Conservation (phyloP, 345 rosid genomes). For the Pseudoturritis turrita region DNA sequence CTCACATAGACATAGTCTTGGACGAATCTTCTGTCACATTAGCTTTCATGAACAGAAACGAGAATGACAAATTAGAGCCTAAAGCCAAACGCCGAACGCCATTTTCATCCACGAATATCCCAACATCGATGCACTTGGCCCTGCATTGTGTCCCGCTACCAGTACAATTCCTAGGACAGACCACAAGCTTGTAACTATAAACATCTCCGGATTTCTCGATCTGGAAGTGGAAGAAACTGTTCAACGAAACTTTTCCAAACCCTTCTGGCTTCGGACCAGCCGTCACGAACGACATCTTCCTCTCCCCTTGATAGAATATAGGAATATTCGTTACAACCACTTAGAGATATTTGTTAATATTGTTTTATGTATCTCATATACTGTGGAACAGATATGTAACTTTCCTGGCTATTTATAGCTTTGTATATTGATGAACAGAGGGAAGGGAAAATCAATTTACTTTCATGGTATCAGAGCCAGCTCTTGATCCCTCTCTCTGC, state of each 20-base stretch:
- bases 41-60: constrained; percentile 54
- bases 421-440: no score
- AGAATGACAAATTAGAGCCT: constrained; percentile 42
- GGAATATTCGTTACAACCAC: no score
- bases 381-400: no score
- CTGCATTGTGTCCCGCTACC: background rate
- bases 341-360: no score
- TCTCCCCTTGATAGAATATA: no score
- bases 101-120: constrained; percentile 39
- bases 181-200: constrained; percentile 53
- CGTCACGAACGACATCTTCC: constrained; percentile 14
- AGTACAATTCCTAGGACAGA: constrained; percentile 54
- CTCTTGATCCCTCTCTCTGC: no score
- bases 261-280: constrained; percentile 45
- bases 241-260: constrained; percentile 28
- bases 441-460: no score
- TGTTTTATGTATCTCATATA: no score
- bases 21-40: background rate
- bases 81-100: constrained; percentile 47
- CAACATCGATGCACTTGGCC: constrained; percentile 26
- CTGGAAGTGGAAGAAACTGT: constrained; percentile 62
- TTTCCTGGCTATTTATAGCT: no score
- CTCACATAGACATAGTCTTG: background rate
- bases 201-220: constrained; percentile 37
- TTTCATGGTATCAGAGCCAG: no score